phyloP scores from a whole-genome alignment of 495 filamentous ascomycete species.

The Hypoxylon lienhwacheense region DNA sequence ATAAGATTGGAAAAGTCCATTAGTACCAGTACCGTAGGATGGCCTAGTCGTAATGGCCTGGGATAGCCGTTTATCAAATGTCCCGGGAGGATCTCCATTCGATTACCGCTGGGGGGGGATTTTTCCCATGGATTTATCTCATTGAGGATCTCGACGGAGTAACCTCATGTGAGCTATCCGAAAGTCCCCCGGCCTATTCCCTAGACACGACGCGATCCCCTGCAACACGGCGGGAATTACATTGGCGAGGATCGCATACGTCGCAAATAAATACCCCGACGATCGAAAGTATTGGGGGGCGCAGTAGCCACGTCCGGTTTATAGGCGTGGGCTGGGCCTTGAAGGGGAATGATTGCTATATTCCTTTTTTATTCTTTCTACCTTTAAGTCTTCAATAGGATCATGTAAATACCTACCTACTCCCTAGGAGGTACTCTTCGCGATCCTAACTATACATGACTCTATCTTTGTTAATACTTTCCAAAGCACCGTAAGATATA shows the following conservation, averaged over 20 bases:
- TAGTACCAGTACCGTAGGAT: background rate
- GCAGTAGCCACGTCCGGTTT: background rate
- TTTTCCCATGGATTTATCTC: no score
- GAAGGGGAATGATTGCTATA: background rate
- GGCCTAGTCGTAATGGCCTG: slow-evolving; percentile 1
- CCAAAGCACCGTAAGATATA: no score
- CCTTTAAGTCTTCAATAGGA: background rate
- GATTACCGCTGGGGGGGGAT: background rate
- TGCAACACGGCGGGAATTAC: background rate
- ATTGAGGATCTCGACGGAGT: no score
- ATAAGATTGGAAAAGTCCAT: background rate
- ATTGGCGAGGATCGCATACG: background rate
- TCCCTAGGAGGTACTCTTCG: no score
- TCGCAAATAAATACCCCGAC: slow-evolving; percentile 1
- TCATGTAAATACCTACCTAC: no score
- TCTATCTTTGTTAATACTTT: no score
- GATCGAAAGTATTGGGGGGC: slow-evolving; percentile 4
- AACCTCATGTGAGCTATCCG: no score
- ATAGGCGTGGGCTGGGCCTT: background rate
- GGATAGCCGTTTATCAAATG: background rate
- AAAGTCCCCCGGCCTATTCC: background rate
- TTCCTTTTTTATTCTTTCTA: background rate
- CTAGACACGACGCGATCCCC: background rate
- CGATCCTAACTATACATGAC: no score
- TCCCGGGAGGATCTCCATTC: background rate